Conservation (phyloP, 106 monocot genomes). For the Dendrobium huoshanense region DNA sequence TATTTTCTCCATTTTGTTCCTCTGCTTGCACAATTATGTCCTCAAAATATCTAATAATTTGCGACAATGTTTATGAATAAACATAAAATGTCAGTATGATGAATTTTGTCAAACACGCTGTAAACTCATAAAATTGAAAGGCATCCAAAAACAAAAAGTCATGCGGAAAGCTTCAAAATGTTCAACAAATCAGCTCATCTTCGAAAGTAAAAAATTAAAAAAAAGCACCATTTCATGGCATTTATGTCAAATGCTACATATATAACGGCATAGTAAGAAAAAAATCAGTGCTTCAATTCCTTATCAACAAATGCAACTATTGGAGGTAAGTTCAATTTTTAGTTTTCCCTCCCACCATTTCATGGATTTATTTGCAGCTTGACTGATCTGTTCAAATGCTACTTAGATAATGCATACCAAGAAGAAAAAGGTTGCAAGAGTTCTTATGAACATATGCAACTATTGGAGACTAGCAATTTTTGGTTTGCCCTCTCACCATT, state of each 20-base stretch:
- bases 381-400: conserved; percentile 56
- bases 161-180: background rate
- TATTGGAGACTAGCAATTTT: background rate
- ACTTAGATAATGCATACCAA: too few relatives aligned
- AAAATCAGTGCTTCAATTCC: background rate
- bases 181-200: background rate
- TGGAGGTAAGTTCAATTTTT: too few relatives aligned
- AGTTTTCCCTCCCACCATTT: conserved; percentile 39
- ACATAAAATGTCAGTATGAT: too few relatives aligned
- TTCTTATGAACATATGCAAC: background rate
- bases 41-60: too few relatives aligned
- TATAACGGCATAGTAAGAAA: background rate
- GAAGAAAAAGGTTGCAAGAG: too few relatives aligned
- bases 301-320: background rate
- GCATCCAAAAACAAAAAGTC: background rate
- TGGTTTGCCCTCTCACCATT: conserved; percentile 39
- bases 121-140: background rate
- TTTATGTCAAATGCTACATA: background rate
- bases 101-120: background rate
- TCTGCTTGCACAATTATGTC: too few relatives aligned
- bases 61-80: too few relatives aligned
- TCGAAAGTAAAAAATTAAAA: background rate
- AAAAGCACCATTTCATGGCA: too few relatives aligned
- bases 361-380: conserved; percentile 58
- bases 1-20: too few relatives aligned